Conservation (phyloP, 306 rosid genomes). For the Begonia peltatifolia region DNA sequence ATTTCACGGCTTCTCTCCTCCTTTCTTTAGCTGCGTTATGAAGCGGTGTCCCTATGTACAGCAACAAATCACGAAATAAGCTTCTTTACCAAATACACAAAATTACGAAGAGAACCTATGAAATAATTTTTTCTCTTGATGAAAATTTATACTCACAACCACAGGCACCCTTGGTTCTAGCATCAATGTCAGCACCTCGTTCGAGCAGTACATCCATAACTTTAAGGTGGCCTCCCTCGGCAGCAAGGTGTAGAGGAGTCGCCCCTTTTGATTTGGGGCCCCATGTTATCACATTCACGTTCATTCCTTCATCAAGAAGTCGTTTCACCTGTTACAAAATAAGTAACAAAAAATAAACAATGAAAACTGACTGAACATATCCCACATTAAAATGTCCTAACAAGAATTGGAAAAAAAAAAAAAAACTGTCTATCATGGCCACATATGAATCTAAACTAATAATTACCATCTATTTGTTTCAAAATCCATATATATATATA, state of each 20-base stretch:
- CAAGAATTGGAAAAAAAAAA: too few species aligned
- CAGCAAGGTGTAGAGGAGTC: slow-evolving; percentile 97
- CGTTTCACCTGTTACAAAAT: slow-evolving; percentile 47
- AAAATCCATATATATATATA: too few species aligned
- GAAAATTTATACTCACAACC: slow-evolving; percentile 52
- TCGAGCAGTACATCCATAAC: slow-evolving; percentile 94
- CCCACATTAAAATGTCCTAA: neutral
- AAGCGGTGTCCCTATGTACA: slow-evolving; percentile 79
- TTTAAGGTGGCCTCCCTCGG: slow-evolving; percentile 85
- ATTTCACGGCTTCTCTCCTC: slow-evolving; percentile 75
- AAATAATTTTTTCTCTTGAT: neutral
- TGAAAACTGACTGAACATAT: neutral
- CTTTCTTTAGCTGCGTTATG: slow-evolving; percentile 90
- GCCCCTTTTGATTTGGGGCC: slow-evolving; percentile 86
- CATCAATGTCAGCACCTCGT: slow-evolving; percentile 93
- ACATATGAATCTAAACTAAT: too few species aligned
- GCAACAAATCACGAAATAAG: neutral
- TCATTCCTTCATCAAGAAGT: slow-evolving; percentile 77
- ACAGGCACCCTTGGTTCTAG: slow-evolving; percentile 86
- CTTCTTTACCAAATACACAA: neutral
- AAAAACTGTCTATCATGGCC: too few species aligned
- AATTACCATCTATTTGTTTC: too few species aligned
- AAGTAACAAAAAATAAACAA: neutral
- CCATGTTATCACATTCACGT: slow-evolving; percentile 74
- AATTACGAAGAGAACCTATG: neutral